A percentile compares a stretch with the other conserved stretches of the same genome.
Conservation (phyloP, 129 eudicot species). For the Erigeron canadensis region DNA sequence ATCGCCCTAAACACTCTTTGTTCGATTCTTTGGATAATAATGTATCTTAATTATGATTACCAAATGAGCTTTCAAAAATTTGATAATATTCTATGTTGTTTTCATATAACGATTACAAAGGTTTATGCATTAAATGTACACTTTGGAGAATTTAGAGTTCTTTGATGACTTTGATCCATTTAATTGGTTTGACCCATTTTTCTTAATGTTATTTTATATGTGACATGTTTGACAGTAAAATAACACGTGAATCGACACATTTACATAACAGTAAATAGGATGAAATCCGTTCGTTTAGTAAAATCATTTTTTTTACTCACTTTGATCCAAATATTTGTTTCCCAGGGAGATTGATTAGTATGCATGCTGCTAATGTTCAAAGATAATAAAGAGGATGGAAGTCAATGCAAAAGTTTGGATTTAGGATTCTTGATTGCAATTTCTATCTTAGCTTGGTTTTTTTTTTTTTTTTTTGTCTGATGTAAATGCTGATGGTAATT, state of each 20-base stretch:
- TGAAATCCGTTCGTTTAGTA: background rate
- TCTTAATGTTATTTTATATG: background rate
- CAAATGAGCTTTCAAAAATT: background rate
- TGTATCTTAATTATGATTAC: too few species aligned
- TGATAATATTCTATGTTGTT: background rate
- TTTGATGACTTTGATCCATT: background rate
- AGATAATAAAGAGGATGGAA: background rate
- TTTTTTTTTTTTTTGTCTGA: conserved; percentile 15
- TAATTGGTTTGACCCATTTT: background rate
- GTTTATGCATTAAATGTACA: background rate
- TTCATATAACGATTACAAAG: background rate
- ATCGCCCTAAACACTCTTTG: background rate
- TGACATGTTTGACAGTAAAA: background rate
- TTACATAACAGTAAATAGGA: background rate
- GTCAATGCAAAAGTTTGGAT: background rate
- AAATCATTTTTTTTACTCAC: background rate
- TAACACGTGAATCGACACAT: background rate
- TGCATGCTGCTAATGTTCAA: conserved; percentile 9
- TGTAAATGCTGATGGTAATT: conserved; percentile 27
- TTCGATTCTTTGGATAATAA: background rate
- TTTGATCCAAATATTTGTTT: background rate
- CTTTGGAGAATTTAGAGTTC: background rate
- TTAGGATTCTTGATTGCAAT: conserved; percentile 4
- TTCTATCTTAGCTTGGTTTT: background rate
- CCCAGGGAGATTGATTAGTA: conserved; percentile 33